Evolutionary conservation across 768 basidiomycete genomes (phyloP).

Genomic region (Chalciporus piperatus): DNA sequence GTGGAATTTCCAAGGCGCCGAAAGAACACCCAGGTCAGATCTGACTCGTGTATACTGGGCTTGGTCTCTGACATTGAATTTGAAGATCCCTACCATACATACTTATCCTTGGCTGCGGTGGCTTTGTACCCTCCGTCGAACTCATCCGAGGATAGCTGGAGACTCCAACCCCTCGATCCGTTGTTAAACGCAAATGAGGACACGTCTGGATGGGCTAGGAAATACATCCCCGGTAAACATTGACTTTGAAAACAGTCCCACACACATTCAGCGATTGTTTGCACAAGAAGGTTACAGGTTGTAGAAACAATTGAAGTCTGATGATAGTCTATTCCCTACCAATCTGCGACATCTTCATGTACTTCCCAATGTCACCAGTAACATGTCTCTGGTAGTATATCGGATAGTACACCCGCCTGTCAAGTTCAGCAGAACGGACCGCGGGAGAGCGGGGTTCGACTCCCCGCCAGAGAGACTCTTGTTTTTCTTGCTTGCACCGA

Average conservation of each 20-base stretch:
- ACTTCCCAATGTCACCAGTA: no score
- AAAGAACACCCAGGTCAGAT: constrained; percentile 72
- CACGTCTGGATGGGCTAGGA: constrained; percentile 66
- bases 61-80: constrained; percentile 9
- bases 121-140: constrained; percentile 57
- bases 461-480: constrained; percentile 43
- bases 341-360: background rate
- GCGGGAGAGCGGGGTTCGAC: constrained; percentile 45
- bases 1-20: constrained; percentile 85
- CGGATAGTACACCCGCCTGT: constrained; percentile 53
- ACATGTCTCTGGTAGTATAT: constrained; percentile 45
- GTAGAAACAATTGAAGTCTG: no score
- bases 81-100: constrained; percentile 93
- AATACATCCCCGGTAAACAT: constrained; percentile 44
- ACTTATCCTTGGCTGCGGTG: constrained; percentile 80
- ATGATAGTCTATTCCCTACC: no score
- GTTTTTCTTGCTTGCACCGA: background rate
- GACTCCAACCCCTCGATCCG: constrained; percentile 60
- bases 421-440: constrained; percentile 23
- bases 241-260: constrained; percentile 4
- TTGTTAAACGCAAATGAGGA: constrained; percentile 66
- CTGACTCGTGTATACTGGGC: background rate
- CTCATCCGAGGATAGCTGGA: constrained; percentile 44
- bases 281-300: no score
- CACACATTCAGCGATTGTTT: no score